Percentiles rank a stretch among this genome's conserved stretches.
Evolutionary conservation across 2,329 filamentous ascomycete species (phyloP).

Genomic region (Salinomyces thailandicus): DNA sequence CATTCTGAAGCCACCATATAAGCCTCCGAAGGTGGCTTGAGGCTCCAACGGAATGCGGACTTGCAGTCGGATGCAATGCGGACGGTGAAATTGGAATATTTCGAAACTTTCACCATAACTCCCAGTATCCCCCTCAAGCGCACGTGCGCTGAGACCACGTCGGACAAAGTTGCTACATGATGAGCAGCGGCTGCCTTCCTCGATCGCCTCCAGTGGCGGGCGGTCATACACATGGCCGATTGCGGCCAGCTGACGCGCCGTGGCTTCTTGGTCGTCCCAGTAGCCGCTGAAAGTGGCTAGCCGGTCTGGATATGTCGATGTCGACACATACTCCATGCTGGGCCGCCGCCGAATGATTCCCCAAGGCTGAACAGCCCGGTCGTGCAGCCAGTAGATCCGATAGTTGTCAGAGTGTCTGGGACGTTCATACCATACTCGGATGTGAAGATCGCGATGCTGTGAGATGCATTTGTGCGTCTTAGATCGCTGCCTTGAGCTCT

Average conservation of each 20-base stretch:
- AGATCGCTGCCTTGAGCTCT: too few species aligned
- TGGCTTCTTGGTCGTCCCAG: slow-evolving; percentile 16
- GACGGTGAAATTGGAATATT: slow-evolving; percentile 15
- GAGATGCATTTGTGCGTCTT: too few species aligned
- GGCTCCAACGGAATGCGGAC: slow-evolving; percentile 19
- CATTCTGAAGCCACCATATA: slow-evolving; percentile 7
- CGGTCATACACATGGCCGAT: slow-evolving; percentile 24
- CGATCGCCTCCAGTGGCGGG: slow-evolving; percentile 21
- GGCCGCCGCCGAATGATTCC: too few species aligned
- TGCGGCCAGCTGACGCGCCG: slow-evolving; percentile 22
- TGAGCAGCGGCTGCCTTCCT: slow-evolving; percentile 22
- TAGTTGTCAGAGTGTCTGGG: too few species aligned
- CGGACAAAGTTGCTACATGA: slow-evolving; percentile 19
- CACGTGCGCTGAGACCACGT: slow-evolving; percentile 15
- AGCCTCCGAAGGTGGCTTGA: slow-evolving; percentile 6
- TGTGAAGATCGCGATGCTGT: too few species aligned
- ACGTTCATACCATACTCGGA: too few species aligned
- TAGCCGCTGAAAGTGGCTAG: slow-evolving; percentile 14
- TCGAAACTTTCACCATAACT: slow-evolving; percentile 4
- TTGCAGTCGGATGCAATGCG: slow-evolving; percentile 16
- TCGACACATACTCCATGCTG: too few species aligned
- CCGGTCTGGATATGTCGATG: slow-evolving; percentile 7
- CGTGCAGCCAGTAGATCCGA: too few species aligned
- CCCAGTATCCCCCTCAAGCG: slow-evolving; percentile 6
- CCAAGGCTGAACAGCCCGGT: too few species aligned